Evolutionary conservation across 1,139 yeast genomes (phyloP).

Genomic region (Sugiyamaella sp.): DNA sequence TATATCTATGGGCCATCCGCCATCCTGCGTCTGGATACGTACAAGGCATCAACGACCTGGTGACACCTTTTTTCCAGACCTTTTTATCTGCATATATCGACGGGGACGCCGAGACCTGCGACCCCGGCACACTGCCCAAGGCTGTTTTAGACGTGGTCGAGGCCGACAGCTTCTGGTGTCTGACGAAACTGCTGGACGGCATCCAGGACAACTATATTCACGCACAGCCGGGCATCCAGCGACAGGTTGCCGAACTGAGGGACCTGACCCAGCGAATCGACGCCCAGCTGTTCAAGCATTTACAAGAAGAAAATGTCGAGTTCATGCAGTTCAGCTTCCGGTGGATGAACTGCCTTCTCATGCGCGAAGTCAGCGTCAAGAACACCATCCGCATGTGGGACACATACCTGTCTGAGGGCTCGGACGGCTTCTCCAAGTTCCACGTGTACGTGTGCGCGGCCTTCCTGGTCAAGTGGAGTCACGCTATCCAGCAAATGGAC

Average conservation of each 20-base stretch:
- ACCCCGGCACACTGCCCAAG: constrained; percentile 64
- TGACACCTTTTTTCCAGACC: constrained; percentile 91
- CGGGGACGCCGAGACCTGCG: constrained; percentile 54
- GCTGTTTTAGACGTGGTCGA: constrained; percentile 65
- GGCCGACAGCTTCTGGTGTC: constrained; percentile 97
- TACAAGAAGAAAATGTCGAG: constrained; percentile 79
- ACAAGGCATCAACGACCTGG: constrained; percentile 96
- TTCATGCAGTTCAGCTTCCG: constrained; percentile 94
- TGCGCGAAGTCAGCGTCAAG: constrained; percentile 84
- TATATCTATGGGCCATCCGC: constrained; percentile 93
- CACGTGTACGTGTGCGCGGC: constrained; percentile 99
- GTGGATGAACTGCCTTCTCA: constrained; percentile 97
- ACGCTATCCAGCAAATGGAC: constrained; percentile 78
- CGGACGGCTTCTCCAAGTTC: constrained; percentile 86
- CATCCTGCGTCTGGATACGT: constrained; percentile 99
- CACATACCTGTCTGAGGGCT: constrained; percentile 86
- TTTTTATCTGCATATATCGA: constrained; percentile 70
- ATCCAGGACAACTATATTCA: constrained; percentile 96
- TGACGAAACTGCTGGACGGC: constrained; percentile 85
- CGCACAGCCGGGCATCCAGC: constrained; percentile 95
- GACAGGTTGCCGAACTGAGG: constrained; percentile 82
- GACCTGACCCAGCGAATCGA: constrained; percentile 83
- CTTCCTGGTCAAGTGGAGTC: constrained; percentile 83
- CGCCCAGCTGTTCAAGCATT: constrained; percentile 67
- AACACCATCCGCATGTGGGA: constrained; percentile 97